phyloP scores from a whole-genome alignment of 2,329 filamentous ascomycete genomes.

The Phyllosticta citribraziliensis region DNA sequence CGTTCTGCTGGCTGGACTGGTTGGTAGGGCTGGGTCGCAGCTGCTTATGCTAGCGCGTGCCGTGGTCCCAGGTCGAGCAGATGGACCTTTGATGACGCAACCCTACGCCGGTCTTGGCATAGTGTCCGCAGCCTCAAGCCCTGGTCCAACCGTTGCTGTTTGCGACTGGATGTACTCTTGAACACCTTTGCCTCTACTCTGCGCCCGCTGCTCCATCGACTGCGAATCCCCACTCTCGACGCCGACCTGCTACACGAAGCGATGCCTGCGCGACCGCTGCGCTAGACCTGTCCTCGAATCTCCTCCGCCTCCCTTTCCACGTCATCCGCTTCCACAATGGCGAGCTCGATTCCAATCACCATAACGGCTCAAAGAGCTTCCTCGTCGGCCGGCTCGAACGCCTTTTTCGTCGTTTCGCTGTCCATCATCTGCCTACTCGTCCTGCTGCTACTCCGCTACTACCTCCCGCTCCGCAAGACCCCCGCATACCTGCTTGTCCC shows the following conservation, averaged over 20 bases:
- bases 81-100: background rate
- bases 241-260: background rate
- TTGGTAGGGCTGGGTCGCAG: background rate
- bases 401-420: slow-evolving; percentile 67
- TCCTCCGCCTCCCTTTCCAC: background rate
- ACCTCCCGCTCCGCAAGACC: slow-evolving; percentile 80
- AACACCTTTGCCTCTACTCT: background rate
- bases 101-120: background rate
- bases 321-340: background rate
- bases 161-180: background rate
- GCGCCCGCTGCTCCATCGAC: background rate
- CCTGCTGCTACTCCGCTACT: slow-evolving; percentile 77
- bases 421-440: slow-evolving; percentile 65
- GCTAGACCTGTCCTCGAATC: background rate
- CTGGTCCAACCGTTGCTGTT: background rate
- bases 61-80: background rate
- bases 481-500: slow-evolving; percentile 83
- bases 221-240: background rate
- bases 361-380: slow-evolving; percentile 36
- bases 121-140: background rate
- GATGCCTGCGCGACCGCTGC: background rate
- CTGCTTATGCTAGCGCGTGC: background rate
- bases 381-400: slow-evolving; percentile 60
- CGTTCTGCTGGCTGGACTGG: background rate
- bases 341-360: slow-evolving; percentile 18